phyloP scores from a whole-genome alignment of 1,284 basidiomycete species.

The Lentinus polychrous region DNA sequence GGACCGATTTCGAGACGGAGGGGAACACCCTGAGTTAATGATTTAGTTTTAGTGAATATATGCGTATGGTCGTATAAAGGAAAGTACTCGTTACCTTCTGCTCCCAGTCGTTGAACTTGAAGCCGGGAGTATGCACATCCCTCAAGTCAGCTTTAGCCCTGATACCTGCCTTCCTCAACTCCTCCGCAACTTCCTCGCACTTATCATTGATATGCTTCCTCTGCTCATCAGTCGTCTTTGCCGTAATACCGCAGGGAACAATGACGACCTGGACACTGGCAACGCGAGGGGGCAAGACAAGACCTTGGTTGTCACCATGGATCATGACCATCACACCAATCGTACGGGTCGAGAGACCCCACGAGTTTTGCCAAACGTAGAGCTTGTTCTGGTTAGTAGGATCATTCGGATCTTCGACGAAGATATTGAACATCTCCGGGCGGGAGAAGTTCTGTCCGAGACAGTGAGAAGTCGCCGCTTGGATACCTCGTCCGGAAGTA shows the following conservation, averaged over 20 bases:
- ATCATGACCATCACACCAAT: constrained; percentile 99
- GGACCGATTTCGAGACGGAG: constrained; percentile 96
- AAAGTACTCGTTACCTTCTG: constrained; percentile 65
- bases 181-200: constrained; percentile 70
- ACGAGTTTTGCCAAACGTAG: constrained; percentile 97
- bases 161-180: constrained; percentile 67
- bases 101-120: constrained; percentile 99
- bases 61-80: background rate
- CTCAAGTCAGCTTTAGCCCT: constrained; percentile 88
- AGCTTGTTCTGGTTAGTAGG: constrained; percentile 61
- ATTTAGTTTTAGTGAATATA: constrained; percentile 2
- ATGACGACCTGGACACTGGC: constrained; percentile 90
- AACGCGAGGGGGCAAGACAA: constrained; percentile 93
- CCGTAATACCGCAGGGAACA: constrained; percentile 90
- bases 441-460: constrained; percentile 98
- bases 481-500: constrained; percentile 95
- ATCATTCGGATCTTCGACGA: constrained; percentile 89
- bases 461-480: constrained; percentile 96
- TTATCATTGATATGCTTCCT: constrained; percentile 73
- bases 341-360: constrained; percentile 94
- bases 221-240: constrained; percentile 67
- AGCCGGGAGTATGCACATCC: constrained; percentile 96
- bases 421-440: constrained; percentile 96
- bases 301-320: constrained; percentile 96
- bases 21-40: constrained; percentile 75